phyloP scores from a whole-genome alignment of 2,329 filamentous ascomycete species.

The Monilinia aucupariae region DNA sequence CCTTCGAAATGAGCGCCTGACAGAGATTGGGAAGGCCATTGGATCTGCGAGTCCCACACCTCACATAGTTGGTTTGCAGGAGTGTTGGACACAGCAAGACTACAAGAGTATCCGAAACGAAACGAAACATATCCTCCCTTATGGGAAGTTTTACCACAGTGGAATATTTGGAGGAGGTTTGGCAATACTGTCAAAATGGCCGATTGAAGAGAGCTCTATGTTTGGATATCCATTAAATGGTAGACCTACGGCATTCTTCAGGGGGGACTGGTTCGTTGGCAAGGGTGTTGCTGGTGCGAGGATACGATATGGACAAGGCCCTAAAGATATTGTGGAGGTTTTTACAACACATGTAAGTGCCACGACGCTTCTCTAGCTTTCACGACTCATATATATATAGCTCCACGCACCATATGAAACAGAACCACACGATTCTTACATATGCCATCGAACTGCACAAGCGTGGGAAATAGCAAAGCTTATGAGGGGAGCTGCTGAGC shows the following conservation, averaged over 20 bases:
- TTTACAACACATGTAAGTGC: conserved; percentile 78
- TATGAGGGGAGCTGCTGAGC: conserved; percentile 72
- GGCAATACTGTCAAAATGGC: conserved; percentile 85
- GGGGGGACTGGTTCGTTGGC: conserved; percentile 94
- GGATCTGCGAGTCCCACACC: conserved; percentile 62
- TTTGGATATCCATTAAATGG: conserved; percentile 85
- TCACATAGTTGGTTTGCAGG: conserved; percentile 87
- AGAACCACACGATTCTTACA: conserved; percentile 75
- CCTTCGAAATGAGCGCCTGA: conserved; percentile 69
- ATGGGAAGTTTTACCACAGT: conserved; percentile 88
- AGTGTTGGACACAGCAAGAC: conserved; percentile 87
- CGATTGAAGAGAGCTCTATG: conserved; percentile 86
- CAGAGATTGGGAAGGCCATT: conserved; percentile 78
- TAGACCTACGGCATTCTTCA: conserved; percentile 84
- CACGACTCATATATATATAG: conserved; percentile 43
- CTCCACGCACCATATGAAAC: conserved; percentile 82
- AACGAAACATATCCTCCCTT: conserved; percentile 69
- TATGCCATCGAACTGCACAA: conserved; percentile 85
- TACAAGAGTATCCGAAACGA: conserved; percentile 71
- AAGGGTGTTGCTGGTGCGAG: conserved; percentile 85
- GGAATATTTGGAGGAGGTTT: conserved; percentile 87
- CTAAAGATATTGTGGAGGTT: conserved; percentile 70
- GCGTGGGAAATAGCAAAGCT: conserved; percentile 93
- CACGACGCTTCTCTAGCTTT: background rate
- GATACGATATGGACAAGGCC: conserved; percentile 62